A percentile compares a stretch with the other conserved stretches of the same genome.
These are phyloP conservation scores for Pseudogymnoascus sp. DNA, from an alignment of 2,329 filamentous ascomycete species.

Conservation along the genomic window DNA sequence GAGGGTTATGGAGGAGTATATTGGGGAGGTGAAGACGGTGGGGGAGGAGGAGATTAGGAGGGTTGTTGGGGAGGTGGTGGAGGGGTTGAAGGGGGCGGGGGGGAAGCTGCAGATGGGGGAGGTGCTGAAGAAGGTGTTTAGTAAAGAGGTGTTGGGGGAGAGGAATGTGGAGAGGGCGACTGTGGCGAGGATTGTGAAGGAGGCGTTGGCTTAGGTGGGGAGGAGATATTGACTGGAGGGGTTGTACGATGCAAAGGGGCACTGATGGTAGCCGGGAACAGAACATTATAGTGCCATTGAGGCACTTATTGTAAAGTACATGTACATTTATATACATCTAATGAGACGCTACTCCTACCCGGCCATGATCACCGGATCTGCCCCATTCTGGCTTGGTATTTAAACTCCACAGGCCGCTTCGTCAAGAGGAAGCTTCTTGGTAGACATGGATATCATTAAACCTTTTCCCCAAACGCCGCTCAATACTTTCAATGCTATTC, in stretches of 20 bases:
- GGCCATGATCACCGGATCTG: not conserved
- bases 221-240: not conserved
- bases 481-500: slow-evolving; percentile 3
- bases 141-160: slow-evolving; percentile 47
- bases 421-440: slow-evolving; percentile 5
- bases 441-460: slow-evolving; percentile 8
- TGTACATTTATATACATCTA: slow-evolving; percentile 7
- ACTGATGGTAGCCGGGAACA: not conserved
- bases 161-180: slow-evolving; percentile 55
- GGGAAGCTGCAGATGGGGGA: slow-evolving; percentile 46
- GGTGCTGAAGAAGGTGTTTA: slow-evolving; percentile 53
- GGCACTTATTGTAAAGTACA: not conserved
- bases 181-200: slow-evolving; percentile 53
- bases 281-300: not conserved
- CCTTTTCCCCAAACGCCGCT: not conserved
- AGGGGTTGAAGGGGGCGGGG: slow-evolving; percentile 40
- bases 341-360: slow-evolving; percentile 2
- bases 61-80: slow-evolving; percentile 44
- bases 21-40: slow-evolving; percentile 47
- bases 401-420: not conserved
- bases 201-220: slow-evolving; percentile 23
- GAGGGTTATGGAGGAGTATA: slow-evolving; percentile 56
- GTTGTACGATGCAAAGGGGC: not conserved
- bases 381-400: not conserved
- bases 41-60: slow-evolving; percentile 48